phyloP scores from a whole-genome alignment of 352 stramenopile genomes.

The Globisporangium ultimum region DNA sequence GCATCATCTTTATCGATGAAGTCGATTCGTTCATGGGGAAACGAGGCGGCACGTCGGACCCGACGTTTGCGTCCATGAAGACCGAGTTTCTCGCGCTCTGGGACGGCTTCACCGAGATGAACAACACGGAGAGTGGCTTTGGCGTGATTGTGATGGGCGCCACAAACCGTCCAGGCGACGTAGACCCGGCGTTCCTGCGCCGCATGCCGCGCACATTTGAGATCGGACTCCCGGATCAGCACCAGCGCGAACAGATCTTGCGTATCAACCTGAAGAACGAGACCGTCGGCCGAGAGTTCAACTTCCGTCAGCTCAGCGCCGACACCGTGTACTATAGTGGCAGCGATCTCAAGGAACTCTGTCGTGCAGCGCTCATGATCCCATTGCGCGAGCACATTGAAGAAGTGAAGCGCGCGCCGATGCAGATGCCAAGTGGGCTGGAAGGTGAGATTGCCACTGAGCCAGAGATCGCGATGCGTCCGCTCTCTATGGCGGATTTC shows the following conservation, averaged over 20 bases:
- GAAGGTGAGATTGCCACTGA: slow-evolving; percentile 10
- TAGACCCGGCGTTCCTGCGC: slow-evolving; percentile 94
- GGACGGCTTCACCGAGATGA: slow-evolving; percentile 93
- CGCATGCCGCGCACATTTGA: slow-evolving; percentile 95
- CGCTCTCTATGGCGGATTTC: slow-evolving; percentile 81
- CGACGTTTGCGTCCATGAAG: slow-evolving; percentile 87
- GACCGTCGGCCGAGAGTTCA: slow-evolving; percentile 58
- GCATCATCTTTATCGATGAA: slow-evolving; percentile 99
- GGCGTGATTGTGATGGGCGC: slow-evolving; percentile 96
- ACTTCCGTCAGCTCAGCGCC: slow-evolving; percentile 80
- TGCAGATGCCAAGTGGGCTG: slow-evolving; percentile 9
- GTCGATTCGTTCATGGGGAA: slow-evolving; percentile 93
- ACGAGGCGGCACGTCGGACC: slow-evolving; percentile 68
- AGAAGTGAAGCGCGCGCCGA: slow-evolving; percentile 33
- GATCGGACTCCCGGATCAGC: slow-evolving; percentile 88
- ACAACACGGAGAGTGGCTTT: slow-evolving; percentile 61
- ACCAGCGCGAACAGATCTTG: slow-evolving; percentile 93
- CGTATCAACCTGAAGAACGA: slow-evolving; percentile 91
- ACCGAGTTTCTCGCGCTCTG: slow-evolving; percentile 98
- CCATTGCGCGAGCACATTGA: slow-evolving; percentile 84
- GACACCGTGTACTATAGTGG: slow-evolving; percentile 93
- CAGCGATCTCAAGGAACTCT: slow-evolving; percentile 93
- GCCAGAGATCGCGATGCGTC: slow-evolving; percentile 46
- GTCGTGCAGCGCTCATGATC: slow-evolving; percentile 85
- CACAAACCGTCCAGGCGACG: slow-evolving; percentile 92